Evolutionary conservation across 2,329 filamentous ascomycete species (phyloP), one percentile per base, ranked within the genome.

Genomic region (Neonectria coccinea): DNA sequence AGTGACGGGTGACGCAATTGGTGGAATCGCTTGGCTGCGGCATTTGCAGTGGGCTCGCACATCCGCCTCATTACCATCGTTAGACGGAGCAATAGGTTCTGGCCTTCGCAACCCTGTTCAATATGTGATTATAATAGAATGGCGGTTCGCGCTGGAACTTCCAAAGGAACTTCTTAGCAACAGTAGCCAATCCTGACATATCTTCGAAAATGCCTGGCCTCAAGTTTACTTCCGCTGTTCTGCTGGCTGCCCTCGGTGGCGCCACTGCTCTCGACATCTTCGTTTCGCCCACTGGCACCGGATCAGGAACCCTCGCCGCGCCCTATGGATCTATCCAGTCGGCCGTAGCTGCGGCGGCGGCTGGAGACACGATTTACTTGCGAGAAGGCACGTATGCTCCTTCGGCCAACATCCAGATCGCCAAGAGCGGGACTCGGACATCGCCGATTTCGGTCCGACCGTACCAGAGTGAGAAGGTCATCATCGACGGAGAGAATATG

Each of bases 361-460:
- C 83, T 29, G 83, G 83, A 6, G 82, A 84, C 60, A 81, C 75
- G 7, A 82, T 84, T 41, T 79, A 80, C 48, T 74, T 84, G 4
- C 79, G 80, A 8, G 81, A 82, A 9, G 82, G 83, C 57, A 83
- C 77, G n/a, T 85, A 85, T 73, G 73, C 76, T 44, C 80, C 79
- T 0, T 80, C 79, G 0, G 79, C 77, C 39, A 85, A 85, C 70
- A 82, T 85, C 50, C 81, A 84, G 67, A 78, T 85, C 71, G 80
- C 74, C 47, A 81, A 81, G 59, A 79, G 78, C 36, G 83, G 83
- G 27, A 82, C 78, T 1, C 67, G 74, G 14, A 74, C 77, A 0
- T 73, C 77, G 2, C 82, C 81, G 1, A 81, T 81, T 52, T 82
- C 80, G 0, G 70, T 85, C 31, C 74, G 76, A 14, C 75, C 82